Conservation (phyloP, 805 yeast species). For the Huiozyma sinensis region DNA sequence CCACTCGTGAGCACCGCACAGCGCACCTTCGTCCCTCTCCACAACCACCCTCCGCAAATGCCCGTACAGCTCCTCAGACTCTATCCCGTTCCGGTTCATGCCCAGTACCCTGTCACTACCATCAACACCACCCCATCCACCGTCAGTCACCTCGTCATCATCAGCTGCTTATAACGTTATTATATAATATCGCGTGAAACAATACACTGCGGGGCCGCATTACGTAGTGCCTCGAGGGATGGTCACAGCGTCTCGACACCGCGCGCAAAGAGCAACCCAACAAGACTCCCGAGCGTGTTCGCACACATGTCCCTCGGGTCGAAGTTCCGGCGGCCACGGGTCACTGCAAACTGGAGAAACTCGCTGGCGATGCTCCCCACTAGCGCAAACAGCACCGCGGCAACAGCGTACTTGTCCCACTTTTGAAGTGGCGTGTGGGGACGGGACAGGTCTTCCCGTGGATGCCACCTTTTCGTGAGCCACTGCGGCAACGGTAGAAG, state of each 20-base stretch:
- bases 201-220: no score
- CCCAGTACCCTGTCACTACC: background rate
- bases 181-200: no score
- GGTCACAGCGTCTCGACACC: constrained; percentile 4
- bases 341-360: constrained; percentile 31
- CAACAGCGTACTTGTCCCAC: background rate
- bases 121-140: no score
- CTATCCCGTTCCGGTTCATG: constrained; percentile 21
- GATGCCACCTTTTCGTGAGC: background rate
- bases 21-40: constrained; percentile 4
- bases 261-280: no score
- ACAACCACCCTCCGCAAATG: constrained; percentile 10
- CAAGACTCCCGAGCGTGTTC: constrained; percentile 23
- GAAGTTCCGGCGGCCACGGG: constrained; percentile 32
- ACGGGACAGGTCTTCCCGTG: background rate
- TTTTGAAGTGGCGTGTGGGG: background rate
- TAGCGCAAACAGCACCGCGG: background rate
- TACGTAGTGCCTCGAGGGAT: no score
- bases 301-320: constrained; percentile 38
- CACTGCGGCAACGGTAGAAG: background rate
- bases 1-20: constrained; percentile 8
- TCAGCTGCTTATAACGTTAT: no score
- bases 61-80: constrained; percentile 10
- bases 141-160: no score
- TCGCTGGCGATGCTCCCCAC: constrained; percentile 43